Evolutionary conservation across 768 basidiomycete species (phyloP).

Genomic region (Lepiota venenata): DNA sequence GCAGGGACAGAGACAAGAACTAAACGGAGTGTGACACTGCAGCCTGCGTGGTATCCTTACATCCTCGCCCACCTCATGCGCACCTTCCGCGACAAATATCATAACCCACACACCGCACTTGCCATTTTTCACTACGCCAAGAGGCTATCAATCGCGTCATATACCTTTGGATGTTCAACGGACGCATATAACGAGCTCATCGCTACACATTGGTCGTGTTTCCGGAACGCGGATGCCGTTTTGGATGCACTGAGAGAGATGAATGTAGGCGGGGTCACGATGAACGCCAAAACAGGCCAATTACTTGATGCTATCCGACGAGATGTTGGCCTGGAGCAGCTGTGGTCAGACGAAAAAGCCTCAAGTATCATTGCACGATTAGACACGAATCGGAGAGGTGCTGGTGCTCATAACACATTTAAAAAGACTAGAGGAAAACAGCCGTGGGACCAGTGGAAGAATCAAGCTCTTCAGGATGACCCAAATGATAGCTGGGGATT

Average conservation of each 20-base stretch:
- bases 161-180: conserved; percentile 88
- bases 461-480: conserved; percentile 21
- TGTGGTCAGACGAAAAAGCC: conserved; percentile 51
- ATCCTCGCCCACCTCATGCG: conserved; percentile 77
- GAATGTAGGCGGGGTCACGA: conserved; percentile 70
- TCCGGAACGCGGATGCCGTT: conserved; percentile 79
- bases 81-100: conserved; percentile 73
- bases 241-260: conserved; percentile 77
- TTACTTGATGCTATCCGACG: conserved; percentile 62
- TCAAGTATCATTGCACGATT: conserved; percentile 20
- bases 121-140: conserved; percentile 81
- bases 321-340: conserved; percentile 54
- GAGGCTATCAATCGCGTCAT: conserved; percentile 71
- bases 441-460: conserved; percentile 49
- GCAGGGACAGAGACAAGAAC: conserved; percentile 22
- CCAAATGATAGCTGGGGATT: conserved; percentile 46
- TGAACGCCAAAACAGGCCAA: conserved; percentile 56
- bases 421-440: conserved; percentile 2
- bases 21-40: conserved; percentile 35
- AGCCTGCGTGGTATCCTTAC: conserved; percentile 68
- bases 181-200: conserved; percentile 87
- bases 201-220: conserved; percentile 77
- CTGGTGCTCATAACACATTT: neutral
- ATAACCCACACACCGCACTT: conserved; percentile 77
- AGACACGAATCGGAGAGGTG: conserved; percentile 5